Conservation (phyloP, 208 protist genomes). For the Acanthamoeba healyi region DNA sequence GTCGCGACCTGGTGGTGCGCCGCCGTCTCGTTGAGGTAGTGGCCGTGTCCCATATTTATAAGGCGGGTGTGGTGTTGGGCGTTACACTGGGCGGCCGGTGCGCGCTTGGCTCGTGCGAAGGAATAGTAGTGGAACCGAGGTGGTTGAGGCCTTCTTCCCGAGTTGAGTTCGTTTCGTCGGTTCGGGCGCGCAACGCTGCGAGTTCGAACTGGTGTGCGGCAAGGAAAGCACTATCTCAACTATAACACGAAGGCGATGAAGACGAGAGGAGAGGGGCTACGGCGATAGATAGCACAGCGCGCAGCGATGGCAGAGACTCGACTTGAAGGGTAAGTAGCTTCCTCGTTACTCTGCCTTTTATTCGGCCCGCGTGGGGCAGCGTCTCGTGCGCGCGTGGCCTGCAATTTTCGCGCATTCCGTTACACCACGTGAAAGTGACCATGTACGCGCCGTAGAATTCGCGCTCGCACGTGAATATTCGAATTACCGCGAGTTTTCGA, state of each 20-base stretch:
- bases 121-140: not conserved
- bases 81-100: not conserved
- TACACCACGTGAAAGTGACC: not conserved
- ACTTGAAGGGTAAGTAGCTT: constrained; percentile 11
- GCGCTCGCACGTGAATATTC: not conserved
- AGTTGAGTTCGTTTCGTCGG: not conserved
- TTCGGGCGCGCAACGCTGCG: not conserved
- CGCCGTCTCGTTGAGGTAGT: not conserved
- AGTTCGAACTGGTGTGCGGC: too few species aligned
- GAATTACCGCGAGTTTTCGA: not conserved
- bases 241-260: not conserved
- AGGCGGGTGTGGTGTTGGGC: not conserved
- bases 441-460: not conserved
- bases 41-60: not conserved
- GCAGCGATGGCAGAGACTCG: too few species aligned
- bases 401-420: not conserved
- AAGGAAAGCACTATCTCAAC: too few species aligned
- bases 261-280: not conserved
- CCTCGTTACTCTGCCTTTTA: constrained; percentile 8
- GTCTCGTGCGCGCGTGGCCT: not conserved
- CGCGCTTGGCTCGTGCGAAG: not conserved
- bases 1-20: too few species aligned
- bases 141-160: not conserved
- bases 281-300: too few species aligned
- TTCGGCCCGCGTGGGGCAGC: not conserved